Conservation (phyloP, 202 grass and related monocot genomes). For the Panicum hallii region DNA sequence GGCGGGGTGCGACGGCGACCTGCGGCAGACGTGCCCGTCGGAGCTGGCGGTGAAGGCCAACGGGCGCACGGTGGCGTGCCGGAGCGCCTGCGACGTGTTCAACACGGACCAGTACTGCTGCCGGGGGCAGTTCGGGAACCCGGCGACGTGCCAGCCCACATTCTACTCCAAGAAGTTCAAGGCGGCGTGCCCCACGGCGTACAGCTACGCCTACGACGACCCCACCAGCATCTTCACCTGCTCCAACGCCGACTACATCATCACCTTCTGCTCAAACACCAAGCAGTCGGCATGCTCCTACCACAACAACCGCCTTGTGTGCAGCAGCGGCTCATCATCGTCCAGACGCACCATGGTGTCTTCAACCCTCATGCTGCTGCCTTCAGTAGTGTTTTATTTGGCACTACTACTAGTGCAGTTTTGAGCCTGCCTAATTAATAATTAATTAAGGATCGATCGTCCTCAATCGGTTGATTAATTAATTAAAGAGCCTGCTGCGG, state of each 20-base stretch:
- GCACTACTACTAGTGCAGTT: too few relatives aligned
- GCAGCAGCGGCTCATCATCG: constrained; percentile 29
- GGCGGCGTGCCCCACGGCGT: constrained; percentile 67
- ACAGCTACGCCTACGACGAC: constrained; percentile 96
- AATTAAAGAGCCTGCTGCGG: too few relatives aligned
- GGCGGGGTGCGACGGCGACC: constrained; percentile 76
- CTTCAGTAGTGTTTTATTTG: too few relatives aligned
- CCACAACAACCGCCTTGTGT: constrained; percentile 62
- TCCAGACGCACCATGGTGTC: too few relatives aligned
- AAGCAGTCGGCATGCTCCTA: constrained; percentile 68
- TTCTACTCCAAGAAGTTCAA: constrained; percentile 90
- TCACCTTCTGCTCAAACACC: constrained; percentile 78
- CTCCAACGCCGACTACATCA: constrained; percentile 60
- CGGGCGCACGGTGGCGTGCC: constrained; percentile 69
- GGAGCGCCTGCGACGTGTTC: constrained; percentile 93
- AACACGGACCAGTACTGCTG: constrained; percentile 89
- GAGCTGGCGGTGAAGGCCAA: constrained; percentile 69
- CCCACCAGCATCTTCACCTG: constrained; percentile 78
- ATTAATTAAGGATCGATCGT: too few relatives aligned
- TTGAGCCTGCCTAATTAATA: too few relatives aligned
- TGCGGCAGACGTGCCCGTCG: constrained; percentile 57
- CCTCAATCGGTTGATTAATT: too few relatives aligned
- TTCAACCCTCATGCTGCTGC: too few relatives aligned
- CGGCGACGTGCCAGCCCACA: constrained; percentile 67
- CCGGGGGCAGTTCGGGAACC: constrained; percentile 56